Conservation (phyloP, 1,139 yeast genomes). For the Yamadazyma trypodendri region DNA sequence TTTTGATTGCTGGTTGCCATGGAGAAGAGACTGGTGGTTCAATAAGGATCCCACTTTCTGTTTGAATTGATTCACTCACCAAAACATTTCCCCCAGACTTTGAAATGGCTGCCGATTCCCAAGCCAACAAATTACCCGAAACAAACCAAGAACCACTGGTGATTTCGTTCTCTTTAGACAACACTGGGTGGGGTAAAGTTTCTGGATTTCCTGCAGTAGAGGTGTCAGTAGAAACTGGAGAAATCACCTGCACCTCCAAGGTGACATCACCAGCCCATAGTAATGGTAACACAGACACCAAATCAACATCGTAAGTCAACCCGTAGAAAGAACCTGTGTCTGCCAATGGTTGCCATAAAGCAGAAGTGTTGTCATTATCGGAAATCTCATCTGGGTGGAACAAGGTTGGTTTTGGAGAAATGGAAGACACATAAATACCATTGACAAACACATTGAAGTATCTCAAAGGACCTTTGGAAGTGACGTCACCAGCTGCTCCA, state of each 20-base stretch:
- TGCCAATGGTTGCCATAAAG: constrained; percentile 24
- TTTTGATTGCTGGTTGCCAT: constrained; percentile 16
- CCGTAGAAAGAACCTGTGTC: constrained; percentile 27
- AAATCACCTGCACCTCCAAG: constrained; percentile 21
- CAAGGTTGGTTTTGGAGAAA: constrained; percentile 27
- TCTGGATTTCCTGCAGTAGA: constrained; percentile 18
- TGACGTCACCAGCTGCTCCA: constrained; percentile 13
- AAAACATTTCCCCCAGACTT: constrained; percentile 12
- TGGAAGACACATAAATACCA: constrained; percentile 20
- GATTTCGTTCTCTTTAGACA: constrained; percentile 11
- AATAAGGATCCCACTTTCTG: constrained; percentile 14
- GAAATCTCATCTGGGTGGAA: constrained; percentile 22
- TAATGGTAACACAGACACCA: constrained; percentile 26
- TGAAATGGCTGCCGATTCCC: constrained; percentile 16
- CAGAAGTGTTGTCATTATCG: constrained; percentile 16
- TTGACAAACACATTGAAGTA: constrained; percentile 24
- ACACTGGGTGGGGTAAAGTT: constrained; percentile 14
- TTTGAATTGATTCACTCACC: constrained; percentile 11
- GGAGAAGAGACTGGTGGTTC: constrained; percentile 18
- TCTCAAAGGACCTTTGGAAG: constrained; percentile 21
- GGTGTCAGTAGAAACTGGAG: constrained; percentile 18
- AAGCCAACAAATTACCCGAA: constrained; percentile 18
- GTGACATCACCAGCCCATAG: constrained; percentile 26
- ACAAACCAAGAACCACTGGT: constrained; percentile 16
- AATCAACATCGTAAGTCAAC: constrained; percentile 25